Evolutionary conservation across 2,329 filamentous ascomycete species (phyloP).

Genomic region (Alternaria sp.): DNA sequence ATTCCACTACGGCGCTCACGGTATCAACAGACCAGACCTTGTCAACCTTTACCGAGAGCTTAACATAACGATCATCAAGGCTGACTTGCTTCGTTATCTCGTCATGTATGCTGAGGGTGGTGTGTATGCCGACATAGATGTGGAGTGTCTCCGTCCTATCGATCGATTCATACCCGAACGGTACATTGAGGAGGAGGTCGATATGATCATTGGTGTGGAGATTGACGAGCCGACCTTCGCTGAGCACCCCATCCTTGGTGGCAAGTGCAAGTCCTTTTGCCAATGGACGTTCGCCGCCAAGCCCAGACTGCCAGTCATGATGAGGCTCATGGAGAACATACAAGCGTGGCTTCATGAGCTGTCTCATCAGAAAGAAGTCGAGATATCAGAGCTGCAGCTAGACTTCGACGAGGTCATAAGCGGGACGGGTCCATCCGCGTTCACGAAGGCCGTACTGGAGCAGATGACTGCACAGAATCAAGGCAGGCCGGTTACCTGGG

Average conservation of each 20-base stretch:
- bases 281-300: constrained; percentile 79
- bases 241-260: constrained; percentile 69
- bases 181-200: constrained; percentile 68
- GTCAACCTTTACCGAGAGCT: constrained; percentile 37
- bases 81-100: constrained; percentile 70
- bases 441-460: constrained; percentile 68
- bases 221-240: constrained; percentile 72
- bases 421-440: constrained; percentile 74
- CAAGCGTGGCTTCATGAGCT: constrained; percentile 69
- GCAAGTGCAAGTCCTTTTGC: constrained; percentile 73
- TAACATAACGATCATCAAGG: constrained; percentile 68
- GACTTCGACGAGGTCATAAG: constrained; percentile 76
- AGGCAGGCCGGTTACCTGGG: constrained; percentile 63
- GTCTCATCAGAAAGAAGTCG: constrained; percentile 63
- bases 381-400: constrained; percentile 66
- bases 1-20: constrained; percentile 68
- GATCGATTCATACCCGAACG: constrained; percentile 67
- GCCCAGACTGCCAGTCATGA: constrained; percentile 70
- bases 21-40: constrained; percentile 68
- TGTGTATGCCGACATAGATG: constrained; percentile 66
- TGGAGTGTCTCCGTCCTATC: constrained; percentile 61
- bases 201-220: constrained; percentile 74
- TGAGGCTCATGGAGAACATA: constrained; percentile 71
- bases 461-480: constrained; percentile 63
- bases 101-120: constrained; percentile 72